Conservation (phyloP, 1,284 basidiomycete species). For the Trametes sp. region DNA sequence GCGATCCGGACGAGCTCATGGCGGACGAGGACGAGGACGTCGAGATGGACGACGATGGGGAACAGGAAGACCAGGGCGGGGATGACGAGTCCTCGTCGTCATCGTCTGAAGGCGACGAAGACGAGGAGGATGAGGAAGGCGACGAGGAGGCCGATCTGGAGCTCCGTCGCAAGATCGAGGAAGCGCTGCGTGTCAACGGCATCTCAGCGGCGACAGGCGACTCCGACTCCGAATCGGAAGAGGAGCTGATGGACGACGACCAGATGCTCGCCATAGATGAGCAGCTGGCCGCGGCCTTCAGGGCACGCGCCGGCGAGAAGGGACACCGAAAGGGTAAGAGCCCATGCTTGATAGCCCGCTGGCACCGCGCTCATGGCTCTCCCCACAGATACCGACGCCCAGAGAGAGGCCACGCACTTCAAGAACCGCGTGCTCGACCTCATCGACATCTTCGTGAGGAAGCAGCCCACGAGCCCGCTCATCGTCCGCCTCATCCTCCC, state of each 20-base stretch:
- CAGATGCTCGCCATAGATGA: slow-evolving; percentile 98
- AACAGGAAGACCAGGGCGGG: slow-evolving; percentile 49
- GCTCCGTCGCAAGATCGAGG: slow-evolving; percentile 79
- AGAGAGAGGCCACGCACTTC: slow-evolving; percentile 90
- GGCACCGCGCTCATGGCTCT: neutral
- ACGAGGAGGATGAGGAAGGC: slow-evolving; percentile 56
- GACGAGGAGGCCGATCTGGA: slow-evolving; percentile 67
- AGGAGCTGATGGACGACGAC: slow-evolving; percentile 91
- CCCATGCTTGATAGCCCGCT: neutral
- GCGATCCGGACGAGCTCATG: slow-evolving; percentile 65
- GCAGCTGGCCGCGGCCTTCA: slow-evolving; percentile 91
- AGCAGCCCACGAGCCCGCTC: slow-evolving; percentile 74
- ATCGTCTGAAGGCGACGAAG: slow-evolving; percentile 54
- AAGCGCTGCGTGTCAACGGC: slow-evolving; percentile 79
- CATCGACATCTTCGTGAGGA: slow-evolving; percentile 84
- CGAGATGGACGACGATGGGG: slow-evolving; percentile 48
- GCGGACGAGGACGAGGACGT: slow-evolving; percentile 52
- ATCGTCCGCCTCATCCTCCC: slow-evolving; percentile 77
- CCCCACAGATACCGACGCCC: slow-evolving; percentile 62
- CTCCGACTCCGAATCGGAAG: slow-evolving; percentile 56
- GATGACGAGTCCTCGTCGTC: slow-evolving; percentile 41
- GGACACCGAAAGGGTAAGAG: slow-evolving; percentile 68
- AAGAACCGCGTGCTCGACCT: slow-evolving; percentile 95
- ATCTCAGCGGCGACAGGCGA: slow-evolving; percentile 63
- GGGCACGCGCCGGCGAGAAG: slow-evolving; percentile 67